These are phyloP conservation scores for Aureobasidium sp. DNA, from an alignment of 2,329 filamentous ascomycete species.

Conservation along the genomic window DNA sequence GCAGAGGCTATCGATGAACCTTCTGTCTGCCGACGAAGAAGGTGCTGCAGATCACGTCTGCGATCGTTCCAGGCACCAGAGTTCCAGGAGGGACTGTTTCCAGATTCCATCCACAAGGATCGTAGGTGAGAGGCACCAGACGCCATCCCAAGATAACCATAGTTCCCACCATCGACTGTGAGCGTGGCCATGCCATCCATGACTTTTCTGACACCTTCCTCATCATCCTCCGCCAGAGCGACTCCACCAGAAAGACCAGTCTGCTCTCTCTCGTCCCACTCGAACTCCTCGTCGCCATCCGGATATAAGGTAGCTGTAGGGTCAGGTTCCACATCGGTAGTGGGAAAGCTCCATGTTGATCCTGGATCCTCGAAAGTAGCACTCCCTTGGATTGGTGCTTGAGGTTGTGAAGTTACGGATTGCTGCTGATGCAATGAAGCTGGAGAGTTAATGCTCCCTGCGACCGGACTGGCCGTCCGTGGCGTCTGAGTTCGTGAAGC, in stretches of 20 bases:
- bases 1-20: background rate
- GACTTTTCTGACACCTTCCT: constrained; percentile 13
- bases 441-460: background rate
- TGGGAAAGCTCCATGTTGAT: background rate
- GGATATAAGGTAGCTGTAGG: background rate
- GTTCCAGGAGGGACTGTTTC: constrained; percentile 5
- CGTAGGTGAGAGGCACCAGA: constrained; percentile 14
- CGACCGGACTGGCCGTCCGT: background rate
- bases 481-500: background rate
- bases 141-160: constrained; percentile 39
- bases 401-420: background rate
- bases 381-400: background rate
- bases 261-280: constrained; percentile 16
- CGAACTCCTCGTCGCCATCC: constrained; percentile 6
- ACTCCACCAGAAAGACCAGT: constrained; percentile 2
- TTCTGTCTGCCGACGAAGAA: constrained; percentile 8
- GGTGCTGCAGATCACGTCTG: background rate
- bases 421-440: background rate
- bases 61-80: constrained; percentile 1
- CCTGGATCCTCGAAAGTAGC: background rate
- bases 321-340: constrained; percentile 4
- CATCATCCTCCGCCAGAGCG: background rate
- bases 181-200: constrained; percentile 30
- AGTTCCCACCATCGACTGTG: constrained; percentile 29
- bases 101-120: constrained; percentile 13